These are phyloP conservation scores for Colletotrichum tofieldiae DNA, from an alignment of 2,329 filamentous ascomycete species.

Conservation along the genomic window DNA sequence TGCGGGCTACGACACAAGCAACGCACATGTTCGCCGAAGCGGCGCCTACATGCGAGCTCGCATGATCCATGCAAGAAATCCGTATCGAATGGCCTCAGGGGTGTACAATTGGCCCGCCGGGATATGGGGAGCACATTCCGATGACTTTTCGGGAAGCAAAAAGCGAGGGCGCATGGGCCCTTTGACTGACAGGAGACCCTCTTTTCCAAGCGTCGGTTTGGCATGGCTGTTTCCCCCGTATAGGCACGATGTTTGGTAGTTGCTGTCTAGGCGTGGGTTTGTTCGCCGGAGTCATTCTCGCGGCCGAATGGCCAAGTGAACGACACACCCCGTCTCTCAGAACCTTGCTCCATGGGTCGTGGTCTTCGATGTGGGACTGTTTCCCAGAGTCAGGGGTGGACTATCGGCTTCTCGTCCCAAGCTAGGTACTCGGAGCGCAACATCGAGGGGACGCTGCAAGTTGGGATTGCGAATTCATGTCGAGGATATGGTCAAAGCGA, in stretches of 20 bases:
- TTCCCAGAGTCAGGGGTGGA: conserved; percentile 22
- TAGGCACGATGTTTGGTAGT: conserved; percentile 22
- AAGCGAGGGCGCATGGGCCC: conserved; percentile 1
- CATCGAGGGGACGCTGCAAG: conserved; percentile 26
- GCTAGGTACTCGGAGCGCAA: conserved; percentile 12
- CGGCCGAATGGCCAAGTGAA: conserved; percentile 19
- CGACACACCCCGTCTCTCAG: background rate
- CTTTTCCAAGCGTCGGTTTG: background rate
- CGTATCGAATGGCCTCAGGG: background rate
- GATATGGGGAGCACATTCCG: conserved; percentile 11
- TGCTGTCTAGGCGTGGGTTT: conserved; percentile 1
- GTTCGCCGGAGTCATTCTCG: background rate
- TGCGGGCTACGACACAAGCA: conserved; percentile 1
- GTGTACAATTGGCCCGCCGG: conserved; percentile 13
- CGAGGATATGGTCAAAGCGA: background rate
- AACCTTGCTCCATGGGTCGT: conserved; percentile 1
- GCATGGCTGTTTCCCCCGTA: conserved; percentile 20
- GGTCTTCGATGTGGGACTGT: conserved; percentile 25
- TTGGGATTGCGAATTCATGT: conserved; percentile 15
- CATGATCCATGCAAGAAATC: conserved; percentile 16
- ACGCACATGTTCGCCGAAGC: conserved; percentile 1
- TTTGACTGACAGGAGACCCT: conserved; percentile 5
- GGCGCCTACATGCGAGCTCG: conserved; percentile 14
- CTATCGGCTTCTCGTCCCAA: conserved; percentile 19
- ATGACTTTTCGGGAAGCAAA: conserved; percentile 12